Percentiles rank a stretch among this genome's conserved stretches.
These are phyloP conservation scores for Apodospora peruviana DNA, from an alignment of 495 filamentous ascomycete species.

Conservation along the genomic window DNA sequence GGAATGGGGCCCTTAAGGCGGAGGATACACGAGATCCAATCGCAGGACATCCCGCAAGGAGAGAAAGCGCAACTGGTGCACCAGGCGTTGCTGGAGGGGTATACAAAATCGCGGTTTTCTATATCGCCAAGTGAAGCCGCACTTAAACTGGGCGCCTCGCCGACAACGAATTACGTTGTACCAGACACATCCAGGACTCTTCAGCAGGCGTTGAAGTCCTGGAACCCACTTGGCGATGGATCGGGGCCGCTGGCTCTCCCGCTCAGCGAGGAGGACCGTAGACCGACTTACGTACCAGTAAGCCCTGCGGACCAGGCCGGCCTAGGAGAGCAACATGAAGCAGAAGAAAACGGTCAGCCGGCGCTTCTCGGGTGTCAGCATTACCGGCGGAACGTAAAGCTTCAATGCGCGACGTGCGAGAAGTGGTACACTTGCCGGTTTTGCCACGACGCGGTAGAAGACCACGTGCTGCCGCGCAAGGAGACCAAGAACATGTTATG, in stretches of 20 bases:
- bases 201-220: conserved; percentile 34
- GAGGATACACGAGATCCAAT: conserved; percentile 72
- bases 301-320: neutral
- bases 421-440: conserved; percentile 94
- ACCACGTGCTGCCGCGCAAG: conserved; percentile 73
- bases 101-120: conserved; percentile 43
- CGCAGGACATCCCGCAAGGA: conserved; percentile 53
- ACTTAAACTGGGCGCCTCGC: conserved; percentile 21
- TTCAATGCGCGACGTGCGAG: conserved; percentile 85
- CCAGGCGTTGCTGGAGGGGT: conserved; percentile 72
- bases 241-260: conserved; percentile 49
- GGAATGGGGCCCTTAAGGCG: conserved; percentile 73
- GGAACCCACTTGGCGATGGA: conserved; percentile 29
- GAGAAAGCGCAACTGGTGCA: conserved; percentile 86
- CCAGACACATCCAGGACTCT: conserved; percentile 15
- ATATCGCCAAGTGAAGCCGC: conserved; percentile 18
- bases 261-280: conserved; percentile 63
- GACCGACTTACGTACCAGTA: conserved; percentile 59
- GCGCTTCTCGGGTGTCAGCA: conserved; percentile 73
- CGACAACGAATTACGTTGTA: conserved; percentile 18
- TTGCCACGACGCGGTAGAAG: conserved; percentile 84
- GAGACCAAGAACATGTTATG: conserved; percentile 95
- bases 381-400: conserved; percentile 91
- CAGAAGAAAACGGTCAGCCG: conserved; percentile 37
- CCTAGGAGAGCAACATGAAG: conserved; percentile 35